These are phyloP conservation scores for Acanthamoeba triangularis DNA, from an alignment of 208 protist species.

Conservation along the genomic window DNA sequence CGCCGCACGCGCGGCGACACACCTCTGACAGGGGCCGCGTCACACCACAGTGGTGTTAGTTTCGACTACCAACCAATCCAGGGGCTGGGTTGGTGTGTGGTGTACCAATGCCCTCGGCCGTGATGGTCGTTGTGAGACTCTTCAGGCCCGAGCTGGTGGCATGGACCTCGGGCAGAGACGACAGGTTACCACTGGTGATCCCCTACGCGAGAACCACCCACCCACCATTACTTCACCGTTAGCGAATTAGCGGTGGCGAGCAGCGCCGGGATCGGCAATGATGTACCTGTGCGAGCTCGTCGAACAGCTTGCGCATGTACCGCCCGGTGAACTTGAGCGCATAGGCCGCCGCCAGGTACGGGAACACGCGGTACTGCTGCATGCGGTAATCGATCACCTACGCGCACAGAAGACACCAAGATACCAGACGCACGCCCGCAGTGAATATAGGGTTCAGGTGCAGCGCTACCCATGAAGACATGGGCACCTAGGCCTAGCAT, in stretches of 20 bases:
- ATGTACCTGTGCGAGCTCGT: constrained; percentile 38
- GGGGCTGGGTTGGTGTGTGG: neutral
- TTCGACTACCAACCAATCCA: neutral
- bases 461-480: neutral
- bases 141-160: constrained; percentile 79
- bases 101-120: constrained; percentile 73
- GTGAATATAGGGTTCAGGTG: neutral
- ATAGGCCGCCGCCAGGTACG: constrained; percentile 71
- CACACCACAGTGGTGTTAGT: neutral
- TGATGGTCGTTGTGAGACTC: constrained; percentile 74
- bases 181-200: constrained; percentile 58
- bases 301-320: constrained; percentile 78
- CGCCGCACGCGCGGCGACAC: constrained; percentile 71
- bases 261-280: neutral
- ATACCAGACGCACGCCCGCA: too few species aligned
- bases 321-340: constrained; percentile 78
- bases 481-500: neutral
- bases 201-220: neutral
- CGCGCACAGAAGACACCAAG: neutral
- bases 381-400: constrained; percentile 78
- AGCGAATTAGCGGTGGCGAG: neutral
- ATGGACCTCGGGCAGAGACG: constrained; percentile 69
- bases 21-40: neutral
- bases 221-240: neutral
- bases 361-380: constrained; percentile 78